Conservation (phyloP, 2,329 filamentous ascomycete genomes). For the Fusarium tricinctum region DNA sequence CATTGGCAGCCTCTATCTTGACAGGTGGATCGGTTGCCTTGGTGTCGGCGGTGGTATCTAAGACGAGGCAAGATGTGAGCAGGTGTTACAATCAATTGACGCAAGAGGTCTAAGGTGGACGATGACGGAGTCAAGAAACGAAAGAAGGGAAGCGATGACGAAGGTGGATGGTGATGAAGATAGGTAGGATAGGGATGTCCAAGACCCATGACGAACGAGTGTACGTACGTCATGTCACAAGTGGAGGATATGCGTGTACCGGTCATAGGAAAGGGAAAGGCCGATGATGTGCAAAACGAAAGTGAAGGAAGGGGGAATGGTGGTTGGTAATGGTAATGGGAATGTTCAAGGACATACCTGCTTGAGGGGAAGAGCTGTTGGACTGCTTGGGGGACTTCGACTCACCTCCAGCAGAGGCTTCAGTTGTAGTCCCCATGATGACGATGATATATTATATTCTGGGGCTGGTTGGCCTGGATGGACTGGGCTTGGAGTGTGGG, state of each 20-base stretch:
- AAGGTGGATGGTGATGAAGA: slow-evolving; percentile 26
- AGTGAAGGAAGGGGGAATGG: slow-evolving; percentile 16
- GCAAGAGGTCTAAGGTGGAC: slow-evolving; percentile 27
- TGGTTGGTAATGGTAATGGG: background rate
- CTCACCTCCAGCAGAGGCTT: slow-evolving; percentile 58
- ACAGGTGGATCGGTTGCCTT: slow-evolving; percentile 60
- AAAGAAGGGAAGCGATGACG: slow-evolving; percentile 42
- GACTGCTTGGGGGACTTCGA: slow-evolving; percentile 65
- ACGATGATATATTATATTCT: slow-evolving; percentile 62
- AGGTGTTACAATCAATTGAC: slow-evolving; percentile 31
- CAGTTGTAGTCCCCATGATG: slow-evolving; percentile 62
- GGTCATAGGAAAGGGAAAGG: slow-evolving; percentile 11
- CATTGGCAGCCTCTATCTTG: slow-evolving; percentile 68
- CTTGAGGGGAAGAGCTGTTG: slow-evolving; percentile 58
- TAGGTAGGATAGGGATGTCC: slow-evolving; percentile 29
- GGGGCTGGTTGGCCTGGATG: slow-evolving; percentile 47
- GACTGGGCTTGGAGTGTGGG: slow-evolving; percentile 46
- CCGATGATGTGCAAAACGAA: slow-evolving; percentile 6
- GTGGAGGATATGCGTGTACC: background rate
- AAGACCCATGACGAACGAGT: slow-evolving; percentile 46
- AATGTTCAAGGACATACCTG: slow-evolving; percentile 57
- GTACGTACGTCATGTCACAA: slow-evolving; percentile 49
- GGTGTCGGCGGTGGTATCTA: slow-evolving; percentile 61
- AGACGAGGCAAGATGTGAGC: slow-evolving; percentile 43
- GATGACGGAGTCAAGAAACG: slow-evolving; percentile 33